A percentile compares a stretch with the other conserved stretches of the same genome.
Conservation (phyloP, 345 rosid genomes). For the Psidium friedrichsthalianum region DNA sequence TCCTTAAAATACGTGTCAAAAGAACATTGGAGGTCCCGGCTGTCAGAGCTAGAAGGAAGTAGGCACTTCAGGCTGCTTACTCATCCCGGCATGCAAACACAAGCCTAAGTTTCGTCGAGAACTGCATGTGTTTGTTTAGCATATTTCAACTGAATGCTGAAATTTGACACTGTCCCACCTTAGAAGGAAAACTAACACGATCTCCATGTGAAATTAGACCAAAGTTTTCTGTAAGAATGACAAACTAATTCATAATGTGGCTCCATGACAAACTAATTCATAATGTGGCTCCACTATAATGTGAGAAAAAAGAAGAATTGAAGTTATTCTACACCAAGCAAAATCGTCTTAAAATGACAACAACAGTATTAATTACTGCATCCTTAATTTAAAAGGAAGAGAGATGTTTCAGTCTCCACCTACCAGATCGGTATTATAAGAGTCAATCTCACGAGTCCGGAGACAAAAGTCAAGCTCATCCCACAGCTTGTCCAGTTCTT, state of each 20-base stretch:
- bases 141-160: not conserved
- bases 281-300: not conserved
- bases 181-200: not conserved
- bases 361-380: not conserved
- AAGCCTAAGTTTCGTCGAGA: not conserved
- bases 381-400: not conserved
- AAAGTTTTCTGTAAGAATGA: not conserved
- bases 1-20: not conserved
- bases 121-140: not conserved
- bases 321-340: not conserved
- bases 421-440: slow-evolving; percentile 14
- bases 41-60: not conserved
- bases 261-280: not conserved
- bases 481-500: slow-evolving; percentile 43
- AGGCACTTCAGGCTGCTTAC: not conserved
- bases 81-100: not conserved
- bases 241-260: not conserved
- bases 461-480: slow-evolving; percentile 36
- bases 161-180: not conserved
- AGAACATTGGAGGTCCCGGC: not conserved
- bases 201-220: not conserved
- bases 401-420: not conserved
- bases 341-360: not conserved
- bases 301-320: not conserved
- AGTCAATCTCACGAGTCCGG: slow-evolving; percentile 8